Evolutionary conservation across 192 early-diverging fungal species (phyloP).

Genomic region (Podila minutissima): DNA sequence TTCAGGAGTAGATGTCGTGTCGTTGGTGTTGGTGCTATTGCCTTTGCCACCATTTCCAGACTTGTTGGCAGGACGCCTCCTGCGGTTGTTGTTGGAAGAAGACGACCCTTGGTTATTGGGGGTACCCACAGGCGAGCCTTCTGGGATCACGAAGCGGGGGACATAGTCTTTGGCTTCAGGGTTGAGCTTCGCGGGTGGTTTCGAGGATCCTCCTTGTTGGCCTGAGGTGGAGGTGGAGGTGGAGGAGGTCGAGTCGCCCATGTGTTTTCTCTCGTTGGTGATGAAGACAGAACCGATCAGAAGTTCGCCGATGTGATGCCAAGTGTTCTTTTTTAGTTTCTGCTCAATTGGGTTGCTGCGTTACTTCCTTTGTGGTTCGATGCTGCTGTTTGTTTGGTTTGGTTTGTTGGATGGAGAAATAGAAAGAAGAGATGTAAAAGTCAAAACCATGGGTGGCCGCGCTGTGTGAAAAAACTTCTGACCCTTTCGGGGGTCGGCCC

Average conservation of each 20-base stretch:
- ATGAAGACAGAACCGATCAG: neutral
- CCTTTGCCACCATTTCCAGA: slow-evolving; percentile 8
- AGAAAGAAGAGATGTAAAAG: too few species aligned
- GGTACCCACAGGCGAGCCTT: neutral
- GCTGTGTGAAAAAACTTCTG: too few species aligned
- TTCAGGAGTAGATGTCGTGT: neutral
- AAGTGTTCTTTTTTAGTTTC: too few species aligned
- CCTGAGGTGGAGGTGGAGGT: slow-evolving; percentile 1
- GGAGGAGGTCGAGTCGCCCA: slow-evolving; percentile 13
- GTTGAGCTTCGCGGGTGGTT: slow-evolving; percentile 20
- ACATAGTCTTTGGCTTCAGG: slow-evolving; percentile 49
- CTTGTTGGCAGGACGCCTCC: slow-evolving; percentile 14
- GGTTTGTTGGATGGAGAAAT: too few species aligned
- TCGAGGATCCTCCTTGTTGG: slow-evolving; percentile 3
- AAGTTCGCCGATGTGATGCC: too few species aligned
- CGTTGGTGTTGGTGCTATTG: slow-evolving; percentile 3
- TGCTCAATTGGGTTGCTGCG: too few species aligned
- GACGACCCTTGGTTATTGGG: neutral
- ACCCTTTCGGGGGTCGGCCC: too few species aligned
- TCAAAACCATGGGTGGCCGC: too few species aligned
- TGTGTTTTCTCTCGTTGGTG: slow-evolving; percentile 3
- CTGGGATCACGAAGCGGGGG: slow-evolving; percentile 8
- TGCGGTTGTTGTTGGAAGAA: slow-evolving; percentile 10
- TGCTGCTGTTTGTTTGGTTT: too few species aligned
- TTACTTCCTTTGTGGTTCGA: too few species aligned